Evolutionary conservation across 768 basidiomycete species (phyloP).

Genomic region (Epithele typhae): DNA sequence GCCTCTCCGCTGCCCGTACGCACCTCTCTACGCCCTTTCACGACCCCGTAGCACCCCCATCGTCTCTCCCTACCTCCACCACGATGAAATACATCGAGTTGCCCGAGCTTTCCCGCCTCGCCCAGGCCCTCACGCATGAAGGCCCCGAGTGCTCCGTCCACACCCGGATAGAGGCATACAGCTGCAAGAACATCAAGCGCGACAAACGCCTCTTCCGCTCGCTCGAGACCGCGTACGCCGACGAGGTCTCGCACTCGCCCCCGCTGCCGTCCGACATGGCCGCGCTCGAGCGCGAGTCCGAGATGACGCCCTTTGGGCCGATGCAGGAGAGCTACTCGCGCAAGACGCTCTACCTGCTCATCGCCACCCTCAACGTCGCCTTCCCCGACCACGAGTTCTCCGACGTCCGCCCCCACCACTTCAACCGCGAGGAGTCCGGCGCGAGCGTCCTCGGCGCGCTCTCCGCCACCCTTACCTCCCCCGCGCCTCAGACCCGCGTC

Average conservation of each 20-base stretch:
- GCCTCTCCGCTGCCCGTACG: background rate
- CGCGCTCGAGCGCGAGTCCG: slow-evolving; percentile 56
- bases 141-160: slow-evolving; percentile 86
- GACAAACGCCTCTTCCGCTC: slow-evolving; percentile 96
- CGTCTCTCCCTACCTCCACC: no score
- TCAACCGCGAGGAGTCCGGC: slow-evolving; percentile 71
- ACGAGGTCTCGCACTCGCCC: slow-evolving; percentile 77
- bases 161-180: slow-evolving; percentile 94
- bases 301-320: slow-evolving; percentile 86
- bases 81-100: slow-evolving; percentile 87
- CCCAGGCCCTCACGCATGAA: slow-evolving; percentile 77
- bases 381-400: slow-evolving; percentile 99
- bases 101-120: slow-evolving; percentile 73
- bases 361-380: slow-evolving; percentile 93
- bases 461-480: slow-evolving; percentile 76
- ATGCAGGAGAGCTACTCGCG: slow-evolving; percentile 80
- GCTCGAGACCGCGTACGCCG: slow-evolving; percentile 83
- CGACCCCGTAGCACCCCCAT: no score
- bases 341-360: slow-evolving; percentile 94
- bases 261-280: slow-evolving; percentile 80
- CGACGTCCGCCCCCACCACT: slow-evolving; percentile 85
- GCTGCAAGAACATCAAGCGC: slow-evolving; percentile 94
- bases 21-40: no score
- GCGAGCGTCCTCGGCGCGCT: slow-evolving; percentile 81
- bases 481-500: slow-evolving; percentile 62